Conservation (phyloP, 331 rosid species). For the Phaseolus coccineus region DNA sequence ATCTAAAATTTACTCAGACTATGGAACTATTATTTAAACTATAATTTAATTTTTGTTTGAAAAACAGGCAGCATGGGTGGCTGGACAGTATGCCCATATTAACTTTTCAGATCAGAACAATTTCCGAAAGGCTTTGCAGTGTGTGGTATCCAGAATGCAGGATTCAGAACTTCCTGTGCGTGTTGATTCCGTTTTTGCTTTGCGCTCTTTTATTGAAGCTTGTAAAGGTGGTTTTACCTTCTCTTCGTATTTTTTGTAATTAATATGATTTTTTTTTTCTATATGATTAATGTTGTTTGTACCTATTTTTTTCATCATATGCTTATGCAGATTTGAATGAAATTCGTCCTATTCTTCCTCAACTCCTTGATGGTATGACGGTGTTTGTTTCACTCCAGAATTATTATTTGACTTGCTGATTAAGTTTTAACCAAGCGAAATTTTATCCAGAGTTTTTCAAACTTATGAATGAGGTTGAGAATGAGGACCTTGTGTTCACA, state of each 20-base stretch:
- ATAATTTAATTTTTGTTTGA: slow-evolving; percentile 19
- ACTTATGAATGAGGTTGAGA: slow-evolving; percentile 98
- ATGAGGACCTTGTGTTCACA: slow-evolving; percentile 96
- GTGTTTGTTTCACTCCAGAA: not conserved
- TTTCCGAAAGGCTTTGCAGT: slow-evolving; percentile 83
- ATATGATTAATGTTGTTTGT: slow-evolving; percentile 11
- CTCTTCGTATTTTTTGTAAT: slow-evolving; percentile 16
- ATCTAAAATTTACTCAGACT: not conserved
- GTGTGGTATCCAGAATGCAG: slow-evolving; percentile 90
- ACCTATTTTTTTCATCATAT: slow-evolving; percentile 3
- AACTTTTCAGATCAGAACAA: slow-evolving; percentile 85
- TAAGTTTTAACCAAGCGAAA: slow-evolving; percentile 26
- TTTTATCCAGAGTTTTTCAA: slow-evolving; percentile 76
- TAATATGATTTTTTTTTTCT: not conserved
- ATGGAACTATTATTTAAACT: slow-evolving; percentile 1
- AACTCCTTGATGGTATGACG: slow-evolving; percentile 89
- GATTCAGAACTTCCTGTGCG: slow-evolving; percentile 98
- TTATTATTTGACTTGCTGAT: slow-evolving; percentile 35
- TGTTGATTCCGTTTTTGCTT: slow-evolving; percentile 93
- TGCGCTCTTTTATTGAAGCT: slow-evolving; percentile 95
- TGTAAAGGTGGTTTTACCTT: slow-evolving; percentile 65
- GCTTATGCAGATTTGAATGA: slow-evolving; percentile 83
- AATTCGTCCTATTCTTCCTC: slow-evolving; percentile 93
- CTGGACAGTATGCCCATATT: slow-evolving; percentile 93
- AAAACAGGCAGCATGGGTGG: slow-evolving; percentile 97